These are phyloP conservation scores for Chrysoporthe cubensis DNA, from an alignment of 2,329 filamentous ascomycete genomes.

Conservation along the genomic window DNA sequence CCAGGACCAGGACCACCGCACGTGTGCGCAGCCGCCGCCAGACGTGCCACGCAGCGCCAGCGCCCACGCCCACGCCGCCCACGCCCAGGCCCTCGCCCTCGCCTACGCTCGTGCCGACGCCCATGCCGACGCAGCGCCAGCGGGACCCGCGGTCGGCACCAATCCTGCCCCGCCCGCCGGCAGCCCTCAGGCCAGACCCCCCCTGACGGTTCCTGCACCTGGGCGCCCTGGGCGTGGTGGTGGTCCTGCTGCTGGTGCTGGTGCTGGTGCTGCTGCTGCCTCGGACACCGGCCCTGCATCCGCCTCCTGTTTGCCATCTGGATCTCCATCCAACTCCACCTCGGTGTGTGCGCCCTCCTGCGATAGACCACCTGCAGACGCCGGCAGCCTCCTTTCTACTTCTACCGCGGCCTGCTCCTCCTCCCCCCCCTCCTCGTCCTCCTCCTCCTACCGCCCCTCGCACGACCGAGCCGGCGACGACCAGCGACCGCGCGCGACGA, in stretches of 20 bases:
- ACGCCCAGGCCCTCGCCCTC: too few species aligned
- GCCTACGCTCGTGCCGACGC: background rate
- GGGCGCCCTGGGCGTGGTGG: background rate
- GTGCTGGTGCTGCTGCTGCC: background rate
- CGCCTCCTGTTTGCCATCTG: constrained; percentile 7
- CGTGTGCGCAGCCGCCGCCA: background rate
- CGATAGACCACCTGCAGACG: constrained; percentile 7
- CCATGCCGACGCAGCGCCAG: background rate
- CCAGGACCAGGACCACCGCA: background rate
- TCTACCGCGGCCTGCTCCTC: constrained; percentile 2
- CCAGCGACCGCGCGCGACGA: constrained; percentile 15
- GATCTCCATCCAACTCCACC: constrained; percentile 15
- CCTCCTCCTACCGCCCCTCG: constrained; percentile 13
- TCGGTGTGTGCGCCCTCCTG: constrained; percentile 14
- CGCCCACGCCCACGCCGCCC: background rate
- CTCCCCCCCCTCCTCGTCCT: constrained; percentile 13
- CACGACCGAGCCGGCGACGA: constrained; percentile 6
- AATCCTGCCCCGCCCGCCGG: background rate
- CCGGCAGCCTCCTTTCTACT: constrained; percentile 14
- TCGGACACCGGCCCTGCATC: constrained; percentile 1
- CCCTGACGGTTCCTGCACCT: background rate
- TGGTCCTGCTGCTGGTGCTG: background rate
- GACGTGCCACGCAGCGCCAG: background rate
- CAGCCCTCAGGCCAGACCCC: background rate
- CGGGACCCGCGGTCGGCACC: background rate